Conservation (phyloP, 2,329 filamentous ascomycete species). For the Aspergillus brasiliensis region DNA sequence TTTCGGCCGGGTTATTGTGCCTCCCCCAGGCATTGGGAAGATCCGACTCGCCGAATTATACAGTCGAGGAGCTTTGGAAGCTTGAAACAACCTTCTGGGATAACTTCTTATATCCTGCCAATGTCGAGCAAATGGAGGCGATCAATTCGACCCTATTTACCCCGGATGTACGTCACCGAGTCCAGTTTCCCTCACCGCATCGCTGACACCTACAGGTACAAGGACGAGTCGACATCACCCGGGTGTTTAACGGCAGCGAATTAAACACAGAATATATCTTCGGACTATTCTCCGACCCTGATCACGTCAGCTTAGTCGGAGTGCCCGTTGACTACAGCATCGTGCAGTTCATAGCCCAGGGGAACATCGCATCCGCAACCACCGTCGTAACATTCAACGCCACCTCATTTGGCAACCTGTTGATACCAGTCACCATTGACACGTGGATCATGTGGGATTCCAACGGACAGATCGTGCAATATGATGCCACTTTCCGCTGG, state of each 20-base stretch:
- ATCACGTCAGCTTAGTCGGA: constrained; percentile 22
- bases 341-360: constrained; percentile 27
- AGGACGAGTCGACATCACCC: constrained; percentile 18
- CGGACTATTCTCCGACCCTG: constrained; percentile 26
- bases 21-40: background rate
- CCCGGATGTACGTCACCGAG: background rate
- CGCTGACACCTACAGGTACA: constrained; percentile 33
- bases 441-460: constrained; percentile 28
- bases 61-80: background rate
- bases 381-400: constrained; percentile 29
- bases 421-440: constrained; percentile 28
- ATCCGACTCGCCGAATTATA: background rate
- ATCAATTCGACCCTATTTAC: constrained; percentile 9
- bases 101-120: constrained; percentile 10
- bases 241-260: constrained; percentile 14
- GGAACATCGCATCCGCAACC: constrained; percentile 25
- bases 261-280: constrained; percentile 19
- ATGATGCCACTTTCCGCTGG: constrained; percentile 30
- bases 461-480: constrained; percentile 27
- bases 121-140: constrained; percentile 22
- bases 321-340: constrained; percentile 28
- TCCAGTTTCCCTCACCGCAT: background rate
- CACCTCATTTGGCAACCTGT: constrained; percentile 22
- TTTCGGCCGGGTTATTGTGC: background rate
- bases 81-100: constrained; percentile 3